phyloP scores from a whole-genome alignment of 179 eudicot genomes.

The Spinacia oleracea region DNA sequence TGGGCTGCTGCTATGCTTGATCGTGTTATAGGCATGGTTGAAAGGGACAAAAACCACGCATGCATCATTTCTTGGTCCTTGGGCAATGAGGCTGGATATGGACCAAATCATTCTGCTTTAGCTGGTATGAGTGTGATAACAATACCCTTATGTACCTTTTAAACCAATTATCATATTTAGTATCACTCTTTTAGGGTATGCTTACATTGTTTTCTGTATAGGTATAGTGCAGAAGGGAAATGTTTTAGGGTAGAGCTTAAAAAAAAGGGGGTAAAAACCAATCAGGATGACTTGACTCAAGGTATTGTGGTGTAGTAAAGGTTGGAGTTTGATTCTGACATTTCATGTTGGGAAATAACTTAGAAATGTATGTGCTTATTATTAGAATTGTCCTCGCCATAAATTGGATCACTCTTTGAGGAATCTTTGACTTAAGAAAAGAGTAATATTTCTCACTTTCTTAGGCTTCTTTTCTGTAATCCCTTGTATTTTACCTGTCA shows the following conservation, averaged over 20 bases:
- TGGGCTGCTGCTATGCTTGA: constrained; percentile 95
- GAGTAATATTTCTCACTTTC: not conserved
- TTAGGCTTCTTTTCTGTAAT: not conserved
- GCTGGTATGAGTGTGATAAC: constrained; percentile 59
- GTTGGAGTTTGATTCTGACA: not conserved
- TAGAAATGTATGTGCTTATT: not conserved
- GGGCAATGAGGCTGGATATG: constrained; percentile 96
- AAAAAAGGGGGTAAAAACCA: not conserved
- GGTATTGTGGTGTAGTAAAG: not conserved
- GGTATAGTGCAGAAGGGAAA: not conserved
- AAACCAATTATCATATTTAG: not conserved
- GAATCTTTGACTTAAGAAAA: not conserved
- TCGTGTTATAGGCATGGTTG: constrained; percentile 93
- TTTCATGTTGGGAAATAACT: not conserved
- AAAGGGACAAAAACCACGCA: constrained; percentile 95
- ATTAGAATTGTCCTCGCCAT: not conserved
- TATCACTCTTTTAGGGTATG: not conserved
- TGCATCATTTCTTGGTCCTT: constrained; percentile 95
- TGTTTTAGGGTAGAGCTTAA: not conserved
- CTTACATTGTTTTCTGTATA: not conserved
- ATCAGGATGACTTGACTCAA: not conserved
- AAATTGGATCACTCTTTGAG: not conserved
- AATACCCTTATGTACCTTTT: not conserved
- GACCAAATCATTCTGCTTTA: constrained; percentile 91
- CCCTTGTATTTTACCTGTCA: not conserved